Percentiles rank a stretch among this genome's conserved stretches.
phyloP scores from a whole-genome alignment of 495 filamentous ascomycete species.

The Penicillium daleae region DNA sequence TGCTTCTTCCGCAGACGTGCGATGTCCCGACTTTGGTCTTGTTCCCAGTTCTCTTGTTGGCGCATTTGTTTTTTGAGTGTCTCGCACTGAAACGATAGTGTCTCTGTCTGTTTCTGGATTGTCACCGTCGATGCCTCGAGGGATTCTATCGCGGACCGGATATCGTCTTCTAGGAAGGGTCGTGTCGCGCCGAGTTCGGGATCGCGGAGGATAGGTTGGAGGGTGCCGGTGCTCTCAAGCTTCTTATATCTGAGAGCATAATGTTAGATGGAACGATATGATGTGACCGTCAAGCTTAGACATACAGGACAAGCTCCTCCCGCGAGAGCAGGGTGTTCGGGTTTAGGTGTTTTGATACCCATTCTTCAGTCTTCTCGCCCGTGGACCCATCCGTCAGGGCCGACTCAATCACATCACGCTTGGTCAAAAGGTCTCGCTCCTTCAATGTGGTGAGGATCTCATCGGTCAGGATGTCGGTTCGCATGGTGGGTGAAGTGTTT shows the following conservation, averaged over 20 bases:
- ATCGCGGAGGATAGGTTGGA: constrained; percentile 35
- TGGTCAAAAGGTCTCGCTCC: constrained; percentile 34
- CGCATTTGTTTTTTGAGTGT: constrained; percentile 33
- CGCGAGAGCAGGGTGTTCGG: constrained; percentile 44
- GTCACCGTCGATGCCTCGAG: constrained; percentile 43
- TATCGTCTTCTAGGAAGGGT: constrained; percentile 46
- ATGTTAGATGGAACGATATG: constrained; percentile 5
- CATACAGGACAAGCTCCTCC: constrained; percentile 46
- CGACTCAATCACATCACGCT: constrained; percentile 34
- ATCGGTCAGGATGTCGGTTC: constrained; percentile 10
- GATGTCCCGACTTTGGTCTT: constrained; percentile 31
- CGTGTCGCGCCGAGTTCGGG: constrained; percentile 35
- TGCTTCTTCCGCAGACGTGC: constrained; percentile 42
- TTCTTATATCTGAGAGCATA: constrained; percentile 34
- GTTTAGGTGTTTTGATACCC: constrained; percentile 39
- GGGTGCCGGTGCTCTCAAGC: constrained; percentile 35
- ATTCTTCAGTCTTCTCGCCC: constrained; percentile 31
- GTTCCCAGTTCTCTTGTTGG: constrained; percentile 28
- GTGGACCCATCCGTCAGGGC: constrained; percentile 30
- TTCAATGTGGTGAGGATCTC: constrained; percentile 23
- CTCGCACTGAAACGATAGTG: constrained; percentile 37
- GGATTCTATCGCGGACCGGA: constrained; percentile 41
- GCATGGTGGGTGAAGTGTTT: constrained; percentile 22
- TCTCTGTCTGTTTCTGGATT: constrained; percentile 41
- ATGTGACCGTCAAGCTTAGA: background rate